Evolutionary conservation across 805 yeast species (phyloP).

Genomic region (Myxozyma mucilagina): DNA sequence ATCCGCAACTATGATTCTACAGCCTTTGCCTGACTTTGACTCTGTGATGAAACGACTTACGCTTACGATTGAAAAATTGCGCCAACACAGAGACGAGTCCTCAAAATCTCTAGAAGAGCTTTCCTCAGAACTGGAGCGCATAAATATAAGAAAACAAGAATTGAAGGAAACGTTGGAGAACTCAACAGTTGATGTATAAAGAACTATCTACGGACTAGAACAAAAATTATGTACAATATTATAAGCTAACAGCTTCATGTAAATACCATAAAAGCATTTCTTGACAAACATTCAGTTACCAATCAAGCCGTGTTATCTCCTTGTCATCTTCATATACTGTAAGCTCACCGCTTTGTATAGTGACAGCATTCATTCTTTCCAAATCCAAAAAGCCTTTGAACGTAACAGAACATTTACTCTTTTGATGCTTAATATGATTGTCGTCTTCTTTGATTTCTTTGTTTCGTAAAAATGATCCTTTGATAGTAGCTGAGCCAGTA

Average conservation of each 20-base stretch:
- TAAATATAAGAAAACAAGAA: slow-evolving; percentile 13
- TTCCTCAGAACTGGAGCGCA: slow-evolving; percentile 10
- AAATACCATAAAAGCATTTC: background rate
- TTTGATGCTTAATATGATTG: background rate
- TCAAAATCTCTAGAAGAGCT: slow-evolving; percentile 12
- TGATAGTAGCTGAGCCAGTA: slow-evolving; percentile 16
- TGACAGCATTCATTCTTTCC: slow-evolving; percentile 25
- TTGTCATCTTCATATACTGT: slow-evolving; percentile 14
- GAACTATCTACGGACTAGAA: background rate
- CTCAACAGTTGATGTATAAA: background rate
- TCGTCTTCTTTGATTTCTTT: background rate
- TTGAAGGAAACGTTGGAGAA: slow-evolving; percentile 18
- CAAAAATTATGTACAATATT: background rate
- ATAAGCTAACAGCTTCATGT: background rate
- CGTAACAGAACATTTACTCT: slow-evolving; percentile 11
- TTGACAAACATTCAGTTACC: slow-evolving; percentile 5
- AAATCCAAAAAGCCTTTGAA: slow-evolving; percentile 28
- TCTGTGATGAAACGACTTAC: slow-evolving; percentile 17
- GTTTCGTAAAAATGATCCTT: slow-evolving; percentile 13
- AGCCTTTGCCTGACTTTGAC: slow-evolving; percentile 23
- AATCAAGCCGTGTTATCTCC: slow-evolving; percentile 7
- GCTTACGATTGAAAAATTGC: slow-evolving; percentile 14
- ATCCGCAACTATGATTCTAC: slow-evolving; percentile 9
- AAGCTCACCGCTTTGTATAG: slow-evolving; percentile 20
- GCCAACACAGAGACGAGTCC: slow-evolving; percentile 15